Evolutionary conservation across 805 yeast species (phyloP), one percentile per base, ranked within the genome.

Genomic region (Wickerhamomyces chambardii): DNA sequence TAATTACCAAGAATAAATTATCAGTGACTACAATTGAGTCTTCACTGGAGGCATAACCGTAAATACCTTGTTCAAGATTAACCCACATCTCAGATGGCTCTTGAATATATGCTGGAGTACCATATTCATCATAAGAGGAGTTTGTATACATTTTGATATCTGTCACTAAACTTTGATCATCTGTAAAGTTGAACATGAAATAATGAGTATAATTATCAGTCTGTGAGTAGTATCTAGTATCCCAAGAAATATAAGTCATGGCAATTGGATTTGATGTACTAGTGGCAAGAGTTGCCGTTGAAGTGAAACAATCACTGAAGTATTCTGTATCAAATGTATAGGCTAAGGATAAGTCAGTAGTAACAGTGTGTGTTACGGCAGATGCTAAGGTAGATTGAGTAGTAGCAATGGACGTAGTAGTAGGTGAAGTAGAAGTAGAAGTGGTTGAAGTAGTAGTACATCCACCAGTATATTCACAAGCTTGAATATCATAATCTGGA

Each of bases 371-470:
- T 4, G 37, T 30, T 10, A 33, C 16, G 10, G 40, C 38, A 10
- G 36, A 18, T 29, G 31, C 5, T 4, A 35, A 27, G 4, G 37
- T 25, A 6, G 50, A n/a, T 8, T 22, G 18, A 24, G 40, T 19
- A 28, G 39, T 27, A 6, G 37, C 15, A 16, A 33, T n/a, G 12
- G 17, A 21, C 11, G 40, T 27, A 12, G 41, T 17, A 15, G 42
- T 30, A 21, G 44, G 14, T 4, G 22, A 9, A 4, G 22, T 19
- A 19, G 43, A 26, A 26, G 28, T 14, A 6, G 47, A 14, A 19
- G 47, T 26, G 30, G 48, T 44, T 18, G 22, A 19, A 19, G 43
- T 17, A 10, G 46, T n/a, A 28, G 46, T 29, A 48, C 51, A 38
- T 7, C 37, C 24, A 19, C 22, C 22, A 4, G 22, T 19, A 15